Conservation (phyloP, 1,284 basidiomycete genomes). For the Anthracocystis panici-leucophaei region DNA sequence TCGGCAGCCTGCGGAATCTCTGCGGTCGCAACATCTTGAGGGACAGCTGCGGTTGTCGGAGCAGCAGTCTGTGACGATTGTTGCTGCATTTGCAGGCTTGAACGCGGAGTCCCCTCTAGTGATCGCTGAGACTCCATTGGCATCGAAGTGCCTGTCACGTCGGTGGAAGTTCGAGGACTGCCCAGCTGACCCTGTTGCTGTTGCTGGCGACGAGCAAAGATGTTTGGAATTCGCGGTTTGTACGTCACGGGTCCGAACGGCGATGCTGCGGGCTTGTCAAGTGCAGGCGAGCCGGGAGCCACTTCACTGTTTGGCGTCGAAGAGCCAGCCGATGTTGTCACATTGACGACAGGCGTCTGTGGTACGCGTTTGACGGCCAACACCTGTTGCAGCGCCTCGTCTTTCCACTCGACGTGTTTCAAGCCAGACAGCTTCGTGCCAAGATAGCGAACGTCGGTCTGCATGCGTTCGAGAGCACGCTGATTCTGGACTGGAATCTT, state of each 20-base stretch:
- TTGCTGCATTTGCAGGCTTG: constrained; percentile 34
- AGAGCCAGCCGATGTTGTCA: constrained; percentile 20
- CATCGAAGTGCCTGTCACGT: constrained; percentile 18
- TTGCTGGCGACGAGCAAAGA: constrained; percentile 51
- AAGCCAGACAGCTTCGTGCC: constrained; percentile 54
- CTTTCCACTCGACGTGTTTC: constrained; percentile 58
- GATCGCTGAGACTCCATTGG: constrained; percentile 17
- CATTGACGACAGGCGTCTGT: constrained; percentile 20
- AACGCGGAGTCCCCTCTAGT: constrained; percentile 33
- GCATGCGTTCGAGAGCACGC: constrained; percentile 45
- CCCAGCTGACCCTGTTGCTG: constrained; percentile 30
- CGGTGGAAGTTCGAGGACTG: constrained; percentile 37
- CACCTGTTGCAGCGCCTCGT: constrained; percentile 47
- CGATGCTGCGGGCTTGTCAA: constrained; percentile 32
- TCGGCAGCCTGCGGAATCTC: not conserved
- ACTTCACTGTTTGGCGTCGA: constrained; percentile 31
- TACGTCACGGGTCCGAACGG: constrained; percentile 42
- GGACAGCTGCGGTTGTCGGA: not conserved
- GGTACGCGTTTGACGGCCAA: constrained; percentile 32
- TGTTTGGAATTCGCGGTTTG: constrained; percentile 48
- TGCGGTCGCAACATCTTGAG: not conserved
- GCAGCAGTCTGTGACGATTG: constrained; percentile 1
- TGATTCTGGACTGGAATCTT: constrained; percentile 50
- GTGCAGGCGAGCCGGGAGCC: constrained; percentile 32
- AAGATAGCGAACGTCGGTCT: constrained; percentile 51